These are phyloP conservation scores for Coemansia sp. DNA, from an alignment of 192 early-diverging fungal species.

Conservation along the genomic window DNA sequence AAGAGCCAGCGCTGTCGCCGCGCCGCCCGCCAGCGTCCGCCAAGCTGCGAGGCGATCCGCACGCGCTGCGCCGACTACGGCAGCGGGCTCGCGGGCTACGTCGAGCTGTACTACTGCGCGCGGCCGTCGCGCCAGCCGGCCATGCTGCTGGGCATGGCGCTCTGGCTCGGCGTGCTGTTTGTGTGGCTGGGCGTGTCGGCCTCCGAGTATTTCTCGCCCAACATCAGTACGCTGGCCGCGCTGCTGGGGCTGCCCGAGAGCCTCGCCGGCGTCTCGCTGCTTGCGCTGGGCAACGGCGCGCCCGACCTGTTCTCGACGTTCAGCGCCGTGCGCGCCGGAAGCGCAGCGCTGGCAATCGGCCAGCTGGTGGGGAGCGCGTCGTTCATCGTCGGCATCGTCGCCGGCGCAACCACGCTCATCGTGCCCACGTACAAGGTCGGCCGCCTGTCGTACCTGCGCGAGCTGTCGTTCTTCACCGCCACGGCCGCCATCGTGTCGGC, in stretches of 20 bases:
- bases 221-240: constrained; percentile 77
- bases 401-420: constrained; percentile 80
- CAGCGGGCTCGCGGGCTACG: constrained; percentile 59
- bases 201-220: constrained; percentile 86
- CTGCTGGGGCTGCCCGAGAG: constrained; percentile 80
- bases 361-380: constrained; percentile 87
- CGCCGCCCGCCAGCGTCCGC: constrained; percentile 56
- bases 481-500: constrained; percentile 35
- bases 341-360: constrained; percentile 82
- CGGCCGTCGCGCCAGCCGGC: constrained; percentile 12
- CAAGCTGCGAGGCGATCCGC: constrained; percentile 62
- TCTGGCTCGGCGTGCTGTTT: constrained; percentile 76
- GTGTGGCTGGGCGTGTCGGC: constrained; percentile 77
- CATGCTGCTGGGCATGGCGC: constrained; percentile 54
- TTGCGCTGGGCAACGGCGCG: constrained; percentile 90
- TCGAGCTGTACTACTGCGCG: constrained; percentile 56
- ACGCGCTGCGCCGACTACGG: constrained; percentile 65
- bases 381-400: constrained; percentile 83
- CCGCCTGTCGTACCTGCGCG: constrained; percentile 73
- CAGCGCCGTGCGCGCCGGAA: constrained; percentile 69
- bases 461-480: constrained; percentile 72
- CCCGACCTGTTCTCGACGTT: constrained; percentile 92
- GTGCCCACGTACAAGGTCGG: constrained; percentile 70
- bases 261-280: constrained; percentile 76
- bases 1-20: constrained; percentile 24